Base-by-base conservation (phyloP, 2,329 filamentous ascomycete genomes). In the Coniochaeta ligniaria region DNA sequence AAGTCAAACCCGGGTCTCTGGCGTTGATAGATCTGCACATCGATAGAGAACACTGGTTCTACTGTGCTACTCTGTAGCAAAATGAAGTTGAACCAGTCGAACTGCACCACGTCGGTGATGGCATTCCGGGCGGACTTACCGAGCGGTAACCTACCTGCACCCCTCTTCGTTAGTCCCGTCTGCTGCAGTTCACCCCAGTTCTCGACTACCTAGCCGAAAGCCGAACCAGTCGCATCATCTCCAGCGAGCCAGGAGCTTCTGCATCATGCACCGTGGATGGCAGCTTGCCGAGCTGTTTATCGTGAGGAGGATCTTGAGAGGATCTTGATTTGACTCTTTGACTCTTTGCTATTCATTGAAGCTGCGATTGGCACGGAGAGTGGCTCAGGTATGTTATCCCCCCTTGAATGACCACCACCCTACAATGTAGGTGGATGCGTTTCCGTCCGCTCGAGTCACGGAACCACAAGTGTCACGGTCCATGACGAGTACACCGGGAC, bases 201-300 rank as follows among this genome's bases (percentile, higher is more conserved):
- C 6, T 31, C 36, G 14, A 41, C 38, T 6, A 28, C 58, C 22
- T 38, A 35, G 26, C 58, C 41, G 47, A 54, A 33, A 52, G 35
- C 58, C 58, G 58, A 55, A 31, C 58, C 58, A 59, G 58, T 59
- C 58, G 58, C 58, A 28, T 52, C 24, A 47, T 54, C 58, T 59
- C 58, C 58, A 47, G 36, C n/a, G 31, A 20, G 35, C 31, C 47
- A 52, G n/a, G 47, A 6, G 14, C 54, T 55, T n/a, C 52, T 36
- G 54, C 54, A 56, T 31, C 54, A 36, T 56, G 54, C 54, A 56
- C 3, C 16, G 6, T 12, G 35, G 24, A 52, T 31, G 17, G 47
- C 43, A 24, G 12, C n/a, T 47, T 24, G 20, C 43, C 43, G 43
- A 47, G 20, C 43, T 47, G 20, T 47, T 20, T 47, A 24, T 24